phyloP scores from a whole-genome alignment of 1,284 basidiomycete genomes.

The Pseudozyma sp. region DNA sequence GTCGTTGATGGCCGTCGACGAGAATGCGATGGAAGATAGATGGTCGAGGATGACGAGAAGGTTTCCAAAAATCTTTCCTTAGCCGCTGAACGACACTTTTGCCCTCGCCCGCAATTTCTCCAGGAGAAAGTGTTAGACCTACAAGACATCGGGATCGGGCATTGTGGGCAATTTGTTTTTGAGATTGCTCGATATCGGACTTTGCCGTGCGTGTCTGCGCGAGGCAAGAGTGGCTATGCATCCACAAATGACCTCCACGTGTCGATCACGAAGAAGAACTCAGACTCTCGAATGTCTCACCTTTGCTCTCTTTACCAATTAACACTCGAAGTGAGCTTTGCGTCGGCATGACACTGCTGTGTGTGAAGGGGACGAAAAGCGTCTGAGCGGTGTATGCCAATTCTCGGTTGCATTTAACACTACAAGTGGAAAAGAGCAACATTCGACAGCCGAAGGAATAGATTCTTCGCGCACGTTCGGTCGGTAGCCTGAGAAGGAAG shows the following conservation, averaged over 20 bases:
- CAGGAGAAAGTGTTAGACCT: slow-evolving; percentile 1
- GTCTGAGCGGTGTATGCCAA: too few relatives aligned
- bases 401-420: too few relatives aligned
- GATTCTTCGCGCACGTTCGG: slow-evolving; percentile 5
- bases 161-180: background rate
- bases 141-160: background rate
- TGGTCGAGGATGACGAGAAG: background rate
- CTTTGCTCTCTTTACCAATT: background rate
- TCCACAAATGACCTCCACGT: slow-evolving; percentile 26
- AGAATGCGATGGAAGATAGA: background rate
- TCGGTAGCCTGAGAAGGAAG: background rate
- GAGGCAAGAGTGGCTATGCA: background rate
- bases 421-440: too few relatives aligned
- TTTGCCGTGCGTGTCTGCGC: slow-evolving; percentile 11
- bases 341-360: too few relatives aligned
- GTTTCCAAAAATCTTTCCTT: slow-evolving; percentile 7
- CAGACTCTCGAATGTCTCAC: background rate
- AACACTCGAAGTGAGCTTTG: background rate
- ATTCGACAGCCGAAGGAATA: background rate
- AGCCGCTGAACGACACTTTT: background rate
- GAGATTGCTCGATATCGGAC: background rate
- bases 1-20: background rate
- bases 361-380: too few relatives aligned
- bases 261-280: slow-evolving; percentile 25
- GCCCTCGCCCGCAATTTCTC: too few relatives aligned